Evolutionary conservation across 164 flowering plant species (phyloP), one percentile per base, ranked within the genome.

Genomic region (Aristolochia californica): DNA sequence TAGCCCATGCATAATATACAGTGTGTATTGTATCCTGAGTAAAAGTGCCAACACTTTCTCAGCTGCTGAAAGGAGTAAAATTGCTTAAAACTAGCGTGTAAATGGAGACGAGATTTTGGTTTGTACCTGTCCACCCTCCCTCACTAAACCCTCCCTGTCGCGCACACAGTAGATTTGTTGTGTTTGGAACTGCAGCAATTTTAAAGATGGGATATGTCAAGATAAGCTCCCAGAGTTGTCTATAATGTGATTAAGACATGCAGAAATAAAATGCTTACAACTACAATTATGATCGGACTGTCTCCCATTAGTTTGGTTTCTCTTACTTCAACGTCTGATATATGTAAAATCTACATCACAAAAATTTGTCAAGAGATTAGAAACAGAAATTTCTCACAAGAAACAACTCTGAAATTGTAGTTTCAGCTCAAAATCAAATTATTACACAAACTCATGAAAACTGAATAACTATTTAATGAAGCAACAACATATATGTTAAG

Each of bases 251-350:
- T 10, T 25, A 60, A 59, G 43, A 27, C 18, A 15, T 20, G 20
- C 50, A 20, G 21, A 53, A 24, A 62, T 23, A 30, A n/a, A 51
- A 62, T 61, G 55, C 85, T 68, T 75, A 94, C 99, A 63, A 59
- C 73, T 14, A 94, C 76, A 66, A 94, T 83, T 44, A 94, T 94
- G 49, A 87, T 67, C 22, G 97, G 99, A 45, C 78, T 71, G 28
- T 62, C 59, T 60, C 93, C 99, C 95, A 94, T 82, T 75, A 88
- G 79, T 74, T 90, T 94, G 60, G 86, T 81, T 76, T 88, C 97
- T 66, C 74, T 72, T 8, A 90, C 79, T 63, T 86, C 95, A 25
- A 77, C 81, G 0, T 90, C 96, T 26, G 95, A 94, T 66, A 94
- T 70, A 70, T 94, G 99, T 45, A 94, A 65, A 70, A 94, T 86